Conservation (phyloP, 176 grass and related monocot genomes). For the Eleusine coracana region DNA sequence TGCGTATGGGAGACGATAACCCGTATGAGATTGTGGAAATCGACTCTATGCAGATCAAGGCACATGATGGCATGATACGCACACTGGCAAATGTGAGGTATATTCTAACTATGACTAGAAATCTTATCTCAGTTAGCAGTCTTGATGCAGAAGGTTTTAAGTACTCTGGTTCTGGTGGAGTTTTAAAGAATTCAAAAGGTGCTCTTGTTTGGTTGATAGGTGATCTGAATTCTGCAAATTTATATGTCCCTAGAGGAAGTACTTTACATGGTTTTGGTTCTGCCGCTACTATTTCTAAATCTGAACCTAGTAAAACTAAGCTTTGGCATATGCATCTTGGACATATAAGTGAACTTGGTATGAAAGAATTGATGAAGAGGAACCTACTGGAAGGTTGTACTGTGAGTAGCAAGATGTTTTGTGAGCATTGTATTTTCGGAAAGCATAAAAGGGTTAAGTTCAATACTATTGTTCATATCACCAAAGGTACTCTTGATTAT, state of each 20-base stretch:
- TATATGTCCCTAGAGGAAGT: constrained; percentile 7
- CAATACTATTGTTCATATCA: no score
- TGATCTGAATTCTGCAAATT: background rate
- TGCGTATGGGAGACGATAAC: constrained; percentile 1
- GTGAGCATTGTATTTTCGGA: no score
- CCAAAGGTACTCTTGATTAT: no score
- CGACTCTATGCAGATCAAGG: background rate
- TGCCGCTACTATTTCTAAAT: background rate
- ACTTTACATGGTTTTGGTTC: constrained; percentile 14
- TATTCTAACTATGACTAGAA: no score
- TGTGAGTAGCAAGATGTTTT: no score
- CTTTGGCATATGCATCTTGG: no score
- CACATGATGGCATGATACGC: background rate
- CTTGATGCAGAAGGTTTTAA: background rate
- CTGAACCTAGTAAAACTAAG: background rate
- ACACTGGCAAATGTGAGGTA: background rate
- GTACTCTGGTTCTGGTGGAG: background rate
- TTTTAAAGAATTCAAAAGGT: constrained; percentile 5
- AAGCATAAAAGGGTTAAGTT: no score
- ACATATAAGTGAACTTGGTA: no score
- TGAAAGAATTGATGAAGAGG: no score
- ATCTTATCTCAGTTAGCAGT: no score
- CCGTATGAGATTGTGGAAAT: background rate
- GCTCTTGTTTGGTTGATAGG: constrained; percentile 1
- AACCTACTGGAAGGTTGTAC: no score